Percentiles rank a stretch among this genome's conserved stretches.
These are phyloP conservation scores for Acanthamoeba comandoni DNA, from an alignment of 208 protist species.

Conservation along the genomic window DNA sequence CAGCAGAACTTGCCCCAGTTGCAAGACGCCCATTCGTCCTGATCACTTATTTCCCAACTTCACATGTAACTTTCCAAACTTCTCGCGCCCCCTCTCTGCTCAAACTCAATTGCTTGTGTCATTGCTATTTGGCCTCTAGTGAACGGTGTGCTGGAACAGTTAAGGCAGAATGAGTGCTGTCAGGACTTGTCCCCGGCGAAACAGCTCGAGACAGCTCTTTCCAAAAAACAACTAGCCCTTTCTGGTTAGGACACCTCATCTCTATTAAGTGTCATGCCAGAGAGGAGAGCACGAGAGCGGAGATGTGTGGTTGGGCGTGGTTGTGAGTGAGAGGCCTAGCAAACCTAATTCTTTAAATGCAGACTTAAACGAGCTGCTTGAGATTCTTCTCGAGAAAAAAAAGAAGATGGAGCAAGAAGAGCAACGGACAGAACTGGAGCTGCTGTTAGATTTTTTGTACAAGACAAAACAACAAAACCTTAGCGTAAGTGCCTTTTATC, in stretches of 20 bases:
- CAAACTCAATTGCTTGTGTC: neutral
- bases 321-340: too few relatives aligned
- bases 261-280: too few relatives aligned
- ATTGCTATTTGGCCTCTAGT: neutral
- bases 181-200: neutral
- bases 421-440: conserved; percentile 37
- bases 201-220: conserved; percentile 16
- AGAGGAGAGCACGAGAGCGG: too few relatives aligned
- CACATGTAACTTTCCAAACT: neutral
- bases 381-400: conserved; percentile 8
- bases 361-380: conserved; percentile 51
- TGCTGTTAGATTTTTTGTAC: conserved; percentile 57
- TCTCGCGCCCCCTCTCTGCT: neutral
- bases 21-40: conserved; percentile 46
- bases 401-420: conserved; percentile 20
- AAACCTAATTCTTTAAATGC: neutral
- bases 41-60: conserved; percentile 71
- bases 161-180: conserved; percentile 28
- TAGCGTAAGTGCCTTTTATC: conserved; percentile 2
- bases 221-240: conserved; percentile 7
- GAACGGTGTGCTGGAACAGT: conserved; percentile 60
- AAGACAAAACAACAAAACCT: conserved; percentile 25
- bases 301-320: too few relatives aligned
- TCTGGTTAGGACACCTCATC: too few relatives aligned
- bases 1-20: conserved; percentile 34